Evolutionary conservation across 31 red algal species (phyloP).

Genomic region (Porphyra umbilicalis): DNA sequence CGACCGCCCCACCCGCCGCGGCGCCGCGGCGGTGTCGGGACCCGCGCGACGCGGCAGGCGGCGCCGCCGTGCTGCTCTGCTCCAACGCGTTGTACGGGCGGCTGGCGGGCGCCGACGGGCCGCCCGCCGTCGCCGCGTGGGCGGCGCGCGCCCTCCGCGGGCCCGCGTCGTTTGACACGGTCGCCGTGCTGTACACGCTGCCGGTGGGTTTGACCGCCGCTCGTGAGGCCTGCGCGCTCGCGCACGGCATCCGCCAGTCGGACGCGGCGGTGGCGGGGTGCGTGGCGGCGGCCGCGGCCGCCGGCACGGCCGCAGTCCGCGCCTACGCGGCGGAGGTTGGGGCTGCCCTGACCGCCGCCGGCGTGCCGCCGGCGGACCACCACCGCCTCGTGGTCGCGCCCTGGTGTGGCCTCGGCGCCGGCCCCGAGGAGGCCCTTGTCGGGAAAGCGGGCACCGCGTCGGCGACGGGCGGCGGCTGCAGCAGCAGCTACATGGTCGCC

Average conservation of each 20-base stretch:
- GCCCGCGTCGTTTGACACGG: background rate
- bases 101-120: background rate
- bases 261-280: background rate
- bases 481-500: background rate
- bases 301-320: background rate
- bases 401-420: background rate
- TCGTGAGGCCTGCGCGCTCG: background rate
- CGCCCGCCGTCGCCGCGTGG: background rate
- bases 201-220: background rate
- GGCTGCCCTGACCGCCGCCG: background rate
- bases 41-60: background rate
- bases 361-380: background rate
- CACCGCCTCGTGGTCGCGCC: background rate
- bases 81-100: background rate
- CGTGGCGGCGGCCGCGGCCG: background rate
- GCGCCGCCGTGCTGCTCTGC: background rate
- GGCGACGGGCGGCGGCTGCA: background rate
- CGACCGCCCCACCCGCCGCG: background rate
- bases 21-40: background rate
- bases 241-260: background rate
- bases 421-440: background rate
- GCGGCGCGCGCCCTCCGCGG: background rate
- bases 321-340: background rate
- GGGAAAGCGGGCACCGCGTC: background rate
- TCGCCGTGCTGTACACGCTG: background rate